Base-by-base conservation (phyloP, 768 basidiomycete species). In the Suillus americanus region DNA sequence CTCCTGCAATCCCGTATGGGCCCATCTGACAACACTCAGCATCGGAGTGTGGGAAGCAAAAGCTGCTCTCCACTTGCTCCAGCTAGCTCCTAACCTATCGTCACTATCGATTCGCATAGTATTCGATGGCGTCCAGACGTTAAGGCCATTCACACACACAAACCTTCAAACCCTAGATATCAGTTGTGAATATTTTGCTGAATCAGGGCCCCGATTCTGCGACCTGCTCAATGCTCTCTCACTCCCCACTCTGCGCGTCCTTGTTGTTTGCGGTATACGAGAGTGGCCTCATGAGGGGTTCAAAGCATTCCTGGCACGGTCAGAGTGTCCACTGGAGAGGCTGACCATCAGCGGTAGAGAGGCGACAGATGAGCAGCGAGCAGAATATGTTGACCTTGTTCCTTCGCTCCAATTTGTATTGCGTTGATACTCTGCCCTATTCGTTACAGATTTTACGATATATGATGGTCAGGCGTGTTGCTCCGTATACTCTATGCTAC, bases 381-480 rank as follows among this genome's bases (percentile, higher is more conserved):
- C 12, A 12, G 46, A 48, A 23, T 48, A 48, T 12, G 12, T 23
- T 23, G n/a, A 12, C 23, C 23, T 48, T 13, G 12, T 23, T 6
- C 46, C 46, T 48, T 48, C 46, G 12, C n/a, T 48, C 23, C n/a
- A 5, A 46, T 13, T 12, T 46, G 10, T 23, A 23, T 4, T 0
- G 10, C 10, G n/a, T 46, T 46, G n/a, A 46, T 46, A 46, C n/a
- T 23, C 10, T 23, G n/a, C 46, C 13, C 45, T 72, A 8, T 43
- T 43, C 20, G 18, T 43, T 41, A 18, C 41, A 18, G 41, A 18
- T 20, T 43, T 43, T 20, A 8, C 5, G 8, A 5, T 8, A 43
- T 43, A 43, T 20, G 18, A 20, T 20, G 41, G 18, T 8, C 43
- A 43, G 43, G 9, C 8, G 35, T 35, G 38, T 5, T 40, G 14